Conservation (phyloP, 495 filamentous ascomycete species). For the Penicillium salamii region DNA sequence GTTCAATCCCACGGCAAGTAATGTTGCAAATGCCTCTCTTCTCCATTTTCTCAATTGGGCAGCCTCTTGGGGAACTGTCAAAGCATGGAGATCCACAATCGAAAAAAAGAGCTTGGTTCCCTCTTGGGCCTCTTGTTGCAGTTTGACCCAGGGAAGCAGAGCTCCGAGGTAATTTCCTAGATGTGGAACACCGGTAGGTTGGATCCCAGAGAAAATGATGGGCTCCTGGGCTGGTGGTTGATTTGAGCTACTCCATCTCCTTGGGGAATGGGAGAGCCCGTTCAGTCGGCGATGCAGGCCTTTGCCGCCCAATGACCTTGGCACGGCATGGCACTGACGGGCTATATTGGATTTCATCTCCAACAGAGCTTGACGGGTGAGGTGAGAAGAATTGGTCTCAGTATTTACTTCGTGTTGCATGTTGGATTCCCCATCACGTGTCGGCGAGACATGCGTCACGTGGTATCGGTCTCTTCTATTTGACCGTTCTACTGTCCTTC, state of each 20-base stretch:
- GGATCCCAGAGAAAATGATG: conserved; percentile 87
- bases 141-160: conserved; percentile 75
- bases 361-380: not conserved
- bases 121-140: conserved; percentile 61
- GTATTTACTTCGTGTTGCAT: not conserved
- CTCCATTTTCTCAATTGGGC: conserved; percentile 58
- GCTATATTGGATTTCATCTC: conserved; percentile 9
- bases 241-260: conserved; percentile 11
- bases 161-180: conserved; percentile 95
- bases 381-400: not conserved
- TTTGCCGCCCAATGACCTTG: conserved; percentile 5
- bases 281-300: not conserved
- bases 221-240: conserved; percentile 11
- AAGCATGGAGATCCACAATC: conserved; percentile 89
- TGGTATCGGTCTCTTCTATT: too few relatives aligned
- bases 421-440: too few relatives aligned
- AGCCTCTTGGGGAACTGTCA: conserved; percentile 70
- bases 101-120: conserved; percentile 69
- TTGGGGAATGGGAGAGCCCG: conserved; percentile 2
- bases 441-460: too few relatives aligned
- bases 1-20: conserved; percentile 82
- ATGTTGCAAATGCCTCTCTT: conserved; percentile 69
- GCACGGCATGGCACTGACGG: not conserved
- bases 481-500: too few relatives aligned
- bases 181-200: conserved; percentile 94